Base-by-base conservation (phyloP, 345 rosid species). In the Kernera saxatilis region DNA sequence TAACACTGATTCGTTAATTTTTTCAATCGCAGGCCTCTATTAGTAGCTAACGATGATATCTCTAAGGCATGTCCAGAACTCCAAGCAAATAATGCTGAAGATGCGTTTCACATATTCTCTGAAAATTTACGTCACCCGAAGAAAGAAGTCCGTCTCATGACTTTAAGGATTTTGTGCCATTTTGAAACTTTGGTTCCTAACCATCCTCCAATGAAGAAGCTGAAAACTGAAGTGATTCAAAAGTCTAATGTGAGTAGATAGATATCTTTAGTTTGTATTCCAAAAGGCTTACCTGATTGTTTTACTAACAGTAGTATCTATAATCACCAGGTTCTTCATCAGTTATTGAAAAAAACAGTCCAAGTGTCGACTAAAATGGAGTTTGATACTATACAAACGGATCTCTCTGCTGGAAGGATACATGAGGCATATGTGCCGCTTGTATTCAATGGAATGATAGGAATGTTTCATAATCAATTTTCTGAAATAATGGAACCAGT, bases 151-250 rank as follows among this genome's bases (percentile, higher is more conserved):
- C 97, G 98, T 41, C 69, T 88, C 77, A 5, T 88, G 64, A 88
- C 90, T 57, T 76, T 90, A 37, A 81, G 83, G 78, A 83, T 92
- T 72, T 74, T 90, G 77, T 85, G 87, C 74, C 93, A 90, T 66
- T 84, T 80, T 64, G 85, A 84, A 63, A 73, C 77, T 23, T 62
- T 50, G 40, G 39, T 36, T 29, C 56, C 59, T 56, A 71, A 72
- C 56, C 82, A 68, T 71, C 80, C 64, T n/a, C 69, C 75, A 9
- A 76, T 43, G 76, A 82, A 82, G 81, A 84, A 82, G 57, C 52
- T 70, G 78, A 84, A 77, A 63, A 64, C 67, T 43, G 88, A 83
- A 73, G 83, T 11, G 77, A 64, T 77, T 62, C 70, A 39, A 44
- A 76, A 72, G 33, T 53, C 39, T 63, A 65, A 84, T 83, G 97